A percentile compares a stretch with the other conserved stretches of the same genome.
phyloP scores from a whole-genome alignment of 148 eudicot species.

The Dianthus caryophyllus region DNA sequence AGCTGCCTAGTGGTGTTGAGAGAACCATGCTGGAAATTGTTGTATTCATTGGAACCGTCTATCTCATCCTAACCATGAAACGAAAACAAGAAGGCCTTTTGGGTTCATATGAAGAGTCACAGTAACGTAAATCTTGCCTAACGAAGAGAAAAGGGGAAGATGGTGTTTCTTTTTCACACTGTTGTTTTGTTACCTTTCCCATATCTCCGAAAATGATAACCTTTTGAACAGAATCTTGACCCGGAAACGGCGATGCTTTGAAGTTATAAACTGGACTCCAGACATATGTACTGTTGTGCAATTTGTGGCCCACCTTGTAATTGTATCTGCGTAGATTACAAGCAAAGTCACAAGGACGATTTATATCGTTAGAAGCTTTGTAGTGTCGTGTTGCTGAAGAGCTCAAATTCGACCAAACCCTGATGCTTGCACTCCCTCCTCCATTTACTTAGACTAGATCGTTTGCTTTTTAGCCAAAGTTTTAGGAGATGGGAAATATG shows the following conservation, averaged over 20 bases:
- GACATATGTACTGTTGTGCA: slow-evolving; percentile 42
- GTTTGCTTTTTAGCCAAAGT: too few relatives aligned
- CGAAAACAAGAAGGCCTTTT: not conserved
- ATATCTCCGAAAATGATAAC: slow-evolving; percentile 71
- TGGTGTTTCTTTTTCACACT: not conserved
- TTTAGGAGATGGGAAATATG: too few relatives aligned
- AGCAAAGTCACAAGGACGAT: not conserved
- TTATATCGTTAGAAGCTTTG: not conserved
- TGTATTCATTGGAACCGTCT: slow-evolving; percentile 88
- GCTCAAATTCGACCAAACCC: not conserved
- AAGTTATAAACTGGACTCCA: slow-evolving; percentile 52
- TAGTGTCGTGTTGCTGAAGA: not conserved
- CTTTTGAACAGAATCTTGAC: slow-evolving; percentile 56
- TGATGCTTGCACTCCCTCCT: not conserved
- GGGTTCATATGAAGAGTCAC: not conserved
- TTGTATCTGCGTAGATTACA: slow-evolving; percentile 44
- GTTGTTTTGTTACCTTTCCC: slow-evolving; percentile 53
- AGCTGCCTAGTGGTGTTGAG: slow-evolving; percentile 82
- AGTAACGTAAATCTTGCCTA: not conserved
- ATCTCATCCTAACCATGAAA: slow-evolving; percentile 40
- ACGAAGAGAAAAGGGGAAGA: not conserved
- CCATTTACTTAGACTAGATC: too few relatives aligned
- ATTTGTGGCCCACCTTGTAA: slow-evolving; percentile 62
- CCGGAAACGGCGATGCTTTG: slow-evolving; percentile 71
- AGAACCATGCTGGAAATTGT: slow-evolving; percentile 78